Base-by-base conservation (phyloP, 257 asterid genomes). In the Lavandula angustifolia region DNA sequence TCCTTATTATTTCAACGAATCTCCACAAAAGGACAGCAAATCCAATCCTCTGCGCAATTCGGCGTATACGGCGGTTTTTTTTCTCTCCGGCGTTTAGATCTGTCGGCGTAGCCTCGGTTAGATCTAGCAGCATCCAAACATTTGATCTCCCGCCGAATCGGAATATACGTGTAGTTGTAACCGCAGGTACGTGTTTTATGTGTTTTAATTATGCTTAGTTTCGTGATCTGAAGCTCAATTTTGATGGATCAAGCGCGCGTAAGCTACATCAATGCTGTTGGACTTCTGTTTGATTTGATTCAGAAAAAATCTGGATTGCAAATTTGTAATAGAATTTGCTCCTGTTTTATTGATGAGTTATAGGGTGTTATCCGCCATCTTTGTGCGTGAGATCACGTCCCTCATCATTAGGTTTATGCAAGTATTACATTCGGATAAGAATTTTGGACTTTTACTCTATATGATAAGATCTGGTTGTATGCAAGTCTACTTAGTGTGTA, bases 131-230 rank as follows among this genome's bases (percentile, higher is more conserved):
- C 71, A 41, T 29, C 35, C 52, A 54, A 27, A 54, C 60, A 4
- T 14, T 51, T 62, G 46, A 9, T 51, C 62, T 58, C 61, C 60
- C 9, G 37, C 12, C 65, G 5, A 17, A 41, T 51, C 64, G 11
- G 11, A 31, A 22, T 44, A 48, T n/a, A 9, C 60, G 22, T 13
- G 50, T 9, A 10, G 38, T 62, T 51, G 52, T 46, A 35, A 18
- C 13, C 42, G 54, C 59, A 58, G 63, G 73, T 77, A 53, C 53
- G 52, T 61, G 66, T 35, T 47, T n/a, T 68, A 52, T 48, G 7
- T 41, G 48, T 29, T 67, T 46, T 61, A 14, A 32, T 54, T 64
- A 27, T 48, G 50, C 4, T 11, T 7, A 29, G 8, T 58, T 48
- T 59, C 31, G 32, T 54, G 42, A 62, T 41, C 42, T 27, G 70